Base-by-base conservation (phyloP, 179 eudicot genomes). In the Nepenthes alata region DNA sequence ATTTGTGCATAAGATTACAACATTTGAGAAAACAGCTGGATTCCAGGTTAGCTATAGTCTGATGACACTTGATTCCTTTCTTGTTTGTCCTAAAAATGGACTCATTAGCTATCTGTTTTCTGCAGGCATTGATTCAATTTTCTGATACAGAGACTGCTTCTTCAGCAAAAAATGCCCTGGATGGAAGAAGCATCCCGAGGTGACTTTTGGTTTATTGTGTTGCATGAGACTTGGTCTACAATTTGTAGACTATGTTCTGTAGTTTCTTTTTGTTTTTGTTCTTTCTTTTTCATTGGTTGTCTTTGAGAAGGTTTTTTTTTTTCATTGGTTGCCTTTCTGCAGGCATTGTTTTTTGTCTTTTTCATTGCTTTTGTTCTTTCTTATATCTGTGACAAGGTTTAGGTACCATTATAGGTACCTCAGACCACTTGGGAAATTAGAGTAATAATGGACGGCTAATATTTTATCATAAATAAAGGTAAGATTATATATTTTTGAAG, bases 1-100 rank as follows among this genome's bases (percentile, higher is more conserved):
- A 55, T 80, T 85, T 79, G 99, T 94, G 59, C 99, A 94, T 61
- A 94, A 94, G 78, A 94, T 94, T 53, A 90, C 99, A 35, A 94
- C 99, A 44, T 94, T 94, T 75, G 99, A 94, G 81, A 94, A 94
- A 83, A 94, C 99, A 51, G 99, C 99, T 63, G 99, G 99, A 37
- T 93, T 89, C 70, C 98, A 89, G 95, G 98, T 79, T 12, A 67
- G 47, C 65, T 10, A 6, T 41, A 48, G 55, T 34, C 8, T 55
- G 38, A n/a, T 11, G 12, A 11, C 55, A 12, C 34, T 11, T 5
- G 62, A 41, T 25, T 38, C n/a, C 53, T 16, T 38, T 47, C 47
- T 6, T 38, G 14, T 5, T 38, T 6, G 36, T 55, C 52, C 56
- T 67, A 15, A 44, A 25, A 7, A 48, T 51, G 37, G 13, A 62